Evolutionary conservation across 1,284 basidiomycete species (phyloP).

Genomic region (Naganishia sp.): DNA sequence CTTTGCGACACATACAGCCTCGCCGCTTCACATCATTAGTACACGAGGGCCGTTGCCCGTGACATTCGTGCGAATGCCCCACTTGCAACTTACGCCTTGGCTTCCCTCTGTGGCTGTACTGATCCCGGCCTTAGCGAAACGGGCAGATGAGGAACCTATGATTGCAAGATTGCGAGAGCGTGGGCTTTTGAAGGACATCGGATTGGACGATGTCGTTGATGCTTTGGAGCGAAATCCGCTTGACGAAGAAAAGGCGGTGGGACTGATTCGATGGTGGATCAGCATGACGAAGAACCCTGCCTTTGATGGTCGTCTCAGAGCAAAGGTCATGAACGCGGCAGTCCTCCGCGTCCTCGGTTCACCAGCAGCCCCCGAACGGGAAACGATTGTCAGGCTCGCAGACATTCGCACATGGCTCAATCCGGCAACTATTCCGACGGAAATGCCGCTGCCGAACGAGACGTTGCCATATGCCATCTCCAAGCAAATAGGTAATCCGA

Average conservation of each 20-base stretch:
- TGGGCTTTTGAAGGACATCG: constrained; percentile 75
- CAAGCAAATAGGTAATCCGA: constrained; percentile 55
- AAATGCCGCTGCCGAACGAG: constrained; percentile 76
- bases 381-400: constrained; percentile 67
- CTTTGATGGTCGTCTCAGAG: constrained; percentile 57
- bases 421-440: constrained; percentile 69
- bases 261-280: constrained; percentile 90
- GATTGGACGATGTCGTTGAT: constrained; percentile 79
- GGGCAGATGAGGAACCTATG: constrained; percentile 62
- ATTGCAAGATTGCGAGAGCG: constrained; percentile 67
- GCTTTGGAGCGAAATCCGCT: constrained; percentile 77
- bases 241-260: constrained; percentile 70
- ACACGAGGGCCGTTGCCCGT: constrained; percentile 73
- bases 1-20: constrained; percentile 63
- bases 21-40: constrained; percentile 73
- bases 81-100: constrained; percentile 72
- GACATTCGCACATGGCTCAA: constrained; percentile 75
- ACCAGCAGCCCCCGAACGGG: constrained; percentile 34
- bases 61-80: constrained; percentile 73
- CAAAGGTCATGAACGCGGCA: constrained; percentile 69
- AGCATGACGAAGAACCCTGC: constrained; percentile 60
- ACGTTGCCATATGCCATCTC: constrained; percentile 73
- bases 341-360: constrained; percentile 61
- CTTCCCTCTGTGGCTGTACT: constrained; percentile 77
- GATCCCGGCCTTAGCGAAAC: constrained; percentile 65